phyloP scores from a whole-genome alignment of 2,329 filamentous ascomycete genomes.

The Rhytidhysteron rufulum region DNA sequence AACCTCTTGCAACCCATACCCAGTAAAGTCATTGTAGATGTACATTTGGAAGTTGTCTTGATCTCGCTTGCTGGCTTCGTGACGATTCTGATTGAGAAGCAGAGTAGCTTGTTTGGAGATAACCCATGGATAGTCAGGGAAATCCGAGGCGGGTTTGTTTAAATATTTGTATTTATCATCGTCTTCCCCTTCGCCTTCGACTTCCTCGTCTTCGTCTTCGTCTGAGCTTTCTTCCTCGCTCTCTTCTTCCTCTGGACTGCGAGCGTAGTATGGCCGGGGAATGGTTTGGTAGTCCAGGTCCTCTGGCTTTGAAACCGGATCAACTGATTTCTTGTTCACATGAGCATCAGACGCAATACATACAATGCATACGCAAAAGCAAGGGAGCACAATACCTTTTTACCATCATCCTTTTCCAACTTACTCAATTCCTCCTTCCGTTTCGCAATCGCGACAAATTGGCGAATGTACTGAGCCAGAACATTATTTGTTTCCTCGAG shows the following conservation, averaged over 20 bases:
- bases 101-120: neutral
- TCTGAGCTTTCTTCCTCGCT: neutral
- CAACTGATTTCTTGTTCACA: neutral
- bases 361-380: too few species aligned
- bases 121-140: neutral
- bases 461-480: neutral
- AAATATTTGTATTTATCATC: too few species aligned
- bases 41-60: slow-evolving; percentile 28
- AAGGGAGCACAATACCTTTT: too few species aligned
- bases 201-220: neutral
- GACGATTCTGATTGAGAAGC: slow-evolving; percentile 1
- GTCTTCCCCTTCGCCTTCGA: neutral
- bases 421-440: neutral
- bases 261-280: neutral
- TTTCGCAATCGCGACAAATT: neutral
- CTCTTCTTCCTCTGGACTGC: neutral
- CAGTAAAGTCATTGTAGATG: slow-evolving; percentile 26
- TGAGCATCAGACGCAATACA: too few species aligned
- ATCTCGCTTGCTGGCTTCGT: slow-evolving; percentile 8
- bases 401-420: too few species aligned
- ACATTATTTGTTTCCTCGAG: neutral
- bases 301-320: neutral
- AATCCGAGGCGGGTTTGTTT: neutral
- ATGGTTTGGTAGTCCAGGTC: neutral
- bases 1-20: slow-evolving; percentile 25